A percentile compares a stretch with the other conserved stretches of the same genome.
These are phyloP conservation scores for Terfezia claveryi DNA, from an alignment of 495 filamentous ascomycete genomes.

Conservation along the genomic window DNA sequence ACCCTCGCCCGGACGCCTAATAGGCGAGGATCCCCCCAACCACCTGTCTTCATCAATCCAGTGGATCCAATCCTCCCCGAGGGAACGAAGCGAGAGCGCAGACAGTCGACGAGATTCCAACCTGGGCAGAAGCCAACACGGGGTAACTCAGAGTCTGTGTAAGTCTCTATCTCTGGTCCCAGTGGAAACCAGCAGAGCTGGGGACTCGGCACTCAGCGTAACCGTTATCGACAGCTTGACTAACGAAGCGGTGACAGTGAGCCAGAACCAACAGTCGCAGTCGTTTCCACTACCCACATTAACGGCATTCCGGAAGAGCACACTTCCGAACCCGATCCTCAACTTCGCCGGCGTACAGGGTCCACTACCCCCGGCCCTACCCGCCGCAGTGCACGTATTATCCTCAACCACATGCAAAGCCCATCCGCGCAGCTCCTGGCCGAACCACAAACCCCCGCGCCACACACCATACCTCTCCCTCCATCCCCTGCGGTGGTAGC, in stretches of 20 bases:
- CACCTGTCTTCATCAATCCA: not conserved
- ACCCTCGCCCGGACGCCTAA: slow-evolving; percentile 29
- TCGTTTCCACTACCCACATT: too few species aligned
- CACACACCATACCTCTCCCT: slow-evolving; percentile 34
- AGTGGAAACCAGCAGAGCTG: not conserved
- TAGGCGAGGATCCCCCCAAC: slow-evolving; percentile 24
- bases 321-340: too few species aligned
- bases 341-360: too few species aligned
- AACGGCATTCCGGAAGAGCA: too few species aligned
- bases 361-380: too few species aligned
- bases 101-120: slow-evolving; percentile 11
- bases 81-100: slow-evolving; percentile 14
- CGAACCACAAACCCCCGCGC: too few species aligned
- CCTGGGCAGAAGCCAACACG: not conserved
- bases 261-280: too few species aligned
- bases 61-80: not conserved
- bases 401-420: too few species aligned
- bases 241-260: too few species aligned
- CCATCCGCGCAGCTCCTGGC: too few species aligned
- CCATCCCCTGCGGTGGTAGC: slow-evolving; percentile 68
- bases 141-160: not conserved
- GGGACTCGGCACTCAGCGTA: not conserved
- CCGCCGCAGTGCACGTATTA: too few species aligned
- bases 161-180: not conserved
- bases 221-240: not conserved